Percentiles rank a stretch among this genome's conserved stretches.
These are phyloP conservation scores for Eremothecium coryli DNA, from an alignment of 1,139 yeast genomes.

Conservation along the genomic window DNA sequence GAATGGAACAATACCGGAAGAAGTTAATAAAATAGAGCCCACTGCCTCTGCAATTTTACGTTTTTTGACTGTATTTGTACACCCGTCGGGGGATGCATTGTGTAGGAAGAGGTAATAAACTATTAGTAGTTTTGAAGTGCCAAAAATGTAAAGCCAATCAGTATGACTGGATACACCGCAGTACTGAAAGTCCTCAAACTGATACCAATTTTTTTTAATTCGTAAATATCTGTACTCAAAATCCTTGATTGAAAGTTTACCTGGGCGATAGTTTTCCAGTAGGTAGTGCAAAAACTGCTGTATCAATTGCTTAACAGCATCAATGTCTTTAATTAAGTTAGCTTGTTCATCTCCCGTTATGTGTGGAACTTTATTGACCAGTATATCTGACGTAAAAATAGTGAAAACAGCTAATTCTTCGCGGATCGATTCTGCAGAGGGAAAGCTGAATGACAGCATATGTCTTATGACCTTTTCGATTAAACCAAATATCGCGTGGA, in stretches of 20 bases:
- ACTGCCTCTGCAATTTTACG: slow-evolving; percentile 13
- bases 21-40: slow-evolving; percentile 12
- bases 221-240: slow-evolving; percentile 8
- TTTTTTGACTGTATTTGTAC: slow-evolving; percentile 17
- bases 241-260: slow-evolving; percentile 7
- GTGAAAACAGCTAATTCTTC: slow-evolving; percentile 19
- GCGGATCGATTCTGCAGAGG: slow-evolving; percentile 13
- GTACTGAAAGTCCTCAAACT: slow-evolving; percentile 16
- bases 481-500: slow-evolving; percentile 12
- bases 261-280: slow-evolving; percentile 14
- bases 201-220: slow-evolving; percentile 11
- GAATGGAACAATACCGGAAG: slow-evolving; percentile 15
- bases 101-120: slow-evolving; percentile 13
- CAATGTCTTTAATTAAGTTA: slow-evolving; percentile 1
- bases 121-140: slow-evolving; percentile 14
- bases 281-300: slow-evolving; percentile 16
- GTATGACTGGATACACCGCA: slow-evolving; percentile 6
- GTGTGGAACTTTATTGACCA: slow-evolving; percentile 14
- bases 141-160: slow-evolving; percentile 18
- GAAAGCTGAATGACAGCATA: slow-evolving; percentile 13
- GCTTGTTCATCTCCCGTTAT: slow-evolving; percentile 14
- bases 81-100: neutral
- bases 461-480: slow-evolving; percentile 17
- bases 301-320: slow-evolving; percentile 3
- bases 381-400: slow-evolving; percentile 19